These are phyloP conservation scores for Nepenthes gracilis DNA, from an alignment of 148 eudicot genomes.

Conservation along the genomic window DNA sequence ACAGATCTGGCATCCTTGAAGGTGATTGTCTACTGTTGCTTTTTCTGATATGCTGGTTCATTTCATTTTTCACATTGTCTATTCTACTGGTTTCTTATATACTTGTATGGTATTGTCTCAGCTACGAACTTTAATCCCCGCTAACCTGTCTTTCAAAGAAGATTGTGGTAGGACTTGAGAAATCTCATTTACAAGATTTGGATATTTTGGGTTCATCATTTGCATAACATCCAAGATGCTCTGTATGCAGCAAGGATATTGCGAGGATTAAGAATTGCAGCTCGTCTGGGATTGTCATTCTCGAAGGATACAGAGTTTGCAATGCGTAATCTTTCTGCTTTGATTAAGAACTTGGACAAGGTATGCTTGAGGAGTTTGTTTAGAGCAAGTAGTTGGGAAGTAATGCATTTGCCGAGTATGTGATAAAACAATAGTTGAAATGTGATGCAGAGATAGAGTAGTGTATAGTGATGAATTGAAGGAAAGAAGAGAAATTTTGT, in stretches of 20 bases:
- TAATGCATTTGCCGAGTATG: no score
- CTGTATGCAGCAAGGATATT: slow-evolving; percentile 69
- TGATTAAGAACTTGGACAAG: slow-evolving; percentile 41
- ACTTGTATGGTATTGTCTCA: slow-evolving; percentile 28
- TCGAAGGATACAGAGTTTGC: slow-evolving; percentile 68
- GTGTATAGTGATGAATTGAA: no score
- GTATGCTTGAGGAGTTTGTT: slow-evolving; percentile 16
- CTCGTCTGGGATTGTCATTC: slow-evolving; percentile 74
- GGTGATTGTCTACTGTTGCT: slow-evolving; percentile 28
- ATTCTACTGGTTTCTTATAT: not conserved
- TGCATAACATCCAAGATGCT: not conserved
- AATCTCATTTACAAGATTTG: slow-evolving; percentile 3
- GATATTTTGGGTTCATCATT: not conserved
- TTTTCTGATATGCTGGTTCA: not conserved
- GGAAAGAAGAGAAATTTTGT: no score
- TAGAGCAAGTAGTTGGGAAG: no score
- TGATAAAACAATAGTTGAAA: no score
- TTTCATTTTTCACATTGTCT: not conserved
- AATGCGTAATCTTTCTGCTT: slow-evolving; percentile 31
- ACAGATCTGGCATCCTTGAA: slow-evolving; percentile 52
- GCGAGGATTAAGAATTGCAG: slow-evolving; percentile 93
- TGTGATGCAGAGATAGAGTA: no score
- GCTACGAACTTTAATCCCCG: slow-evolving; percentile 75
- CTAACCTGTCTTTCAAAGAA: slow-evolving; percentile 65
- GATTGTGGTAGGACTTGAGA: slow-evolving; percentile 54